Evolutionary conservation across 108 stramenopile species (phyloP), one percentile per base, ranked within the genome.

Genomic region (Cyclotella baltica): DNA sequence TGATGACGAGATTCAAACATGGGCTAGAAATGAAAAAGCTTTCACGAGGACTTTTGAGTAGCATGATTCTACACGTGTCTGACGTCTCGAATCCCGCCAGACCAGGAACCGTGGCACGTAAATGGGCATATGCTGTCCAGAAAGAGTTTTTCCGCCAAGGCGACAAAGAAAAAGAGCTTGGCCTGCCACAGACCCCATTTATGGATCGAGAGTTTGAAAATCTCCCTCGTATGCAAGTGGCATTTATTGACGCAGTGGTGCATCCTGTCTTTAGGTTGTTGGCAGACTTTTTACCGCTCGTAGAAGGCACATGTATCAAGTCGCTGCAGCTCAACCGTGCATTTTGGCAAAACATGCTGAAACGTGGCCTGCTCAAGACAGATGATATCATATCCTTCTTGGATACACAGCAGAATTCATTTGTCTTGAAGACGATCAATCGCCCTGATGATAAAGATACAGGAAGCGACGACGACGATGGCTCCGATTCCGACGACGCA

Each of bases 101-200:
- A 64, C 85, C 85, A 13, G 77, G 72, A 27, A 40, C 29, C 19
- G 47, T 85, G 15, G 62, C 81, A 9, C 75, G 80, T 31, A 82
- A 85, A 47, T 85, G 80, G 81, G 81, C 81, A n/a, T 85, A 69
- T 48, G 67, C 71, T 4, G 85, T 85, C 36, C 85, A 85, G 61
- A 67, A 69, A 22, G 85, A 85, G 63, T 85, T 85, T 62, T 85
- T 85, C 38, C 74, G 79, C 59, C 85, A 85, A 59, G 85, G 84
- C 20, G 81, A 85, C 53, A 85, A 78, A 59, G 85, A 85, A 51
- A 85, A 78, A 37, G 76, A 72, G 53, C 40, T 85, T 0, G 51
- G 61, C 28, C 25, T 85, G 19, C 23, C 65, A 11, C 57, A 37
- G 18, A 81, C 70, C 34, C 85, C 80, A 0, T 85, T 78, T 48